Evolutionary conservation across 2,329 filamentous ascomycete species (phyloP), one percentile per base, ranked within the genome.

Genomic region (Colletotrichum truncatum): DNA sequence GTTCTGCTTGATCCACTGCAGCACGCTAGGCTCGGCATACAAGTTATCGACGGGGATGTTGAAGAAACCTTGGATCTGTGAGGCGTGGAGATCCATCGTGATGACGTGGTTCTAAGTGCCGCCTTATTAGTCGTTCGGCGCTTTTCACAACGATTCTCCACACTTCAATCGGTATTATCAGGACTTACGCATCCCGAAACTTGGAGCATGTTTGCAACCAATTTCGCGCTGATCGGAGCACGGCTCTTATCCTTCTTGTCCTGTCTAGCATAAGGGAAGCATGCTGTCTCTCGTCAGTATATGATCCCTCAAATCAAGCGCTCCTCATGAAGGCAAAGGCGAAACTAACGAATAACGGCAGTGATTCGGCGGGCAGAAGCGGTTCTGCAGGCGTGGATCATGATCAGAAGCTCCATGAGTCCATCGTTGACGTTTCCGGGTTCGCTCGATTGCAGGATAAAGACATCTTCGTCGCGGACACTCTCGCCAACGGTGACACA

Each of bases 401-500:
- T 95, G 79, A 97, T 97, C 66, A 97, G 85, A 34, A 97, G 88
- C 79, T 97, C 93, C 93, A 97, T 97, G 64, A 97, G 86, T 57
- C 92, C 92, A 77, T 97, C 93, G 81, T 97, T 97, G 82, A 97
- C 94, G 76, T 96, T 93, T 77, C 93, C 93, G 2, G 93, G 93
- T 38, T 91, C 90, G 57, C 93, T 96, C 51, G 93, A 96, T 79
- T 97, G 93, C 67, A 97, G 83, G 73, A 97, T 94, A 83, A 96
- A 97, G 75, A 97, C 67, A 56, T 69, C 67, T 85, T 97, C 93
- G 78, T 97, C 93, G 80, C 93, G 86, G 61, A 97, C 93, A 69
- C 91, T 94, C 81, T 97, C 93, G 75, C 93, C 93, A 71, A 97
- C 93, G 12, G 92, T 96, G 58, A 97, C 92, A 69, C 89, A 91